phyloP scores from a whole-genome alignment of 192 early-diverging fungal genomes.

The Irineochytrium annulatum region DNA sequence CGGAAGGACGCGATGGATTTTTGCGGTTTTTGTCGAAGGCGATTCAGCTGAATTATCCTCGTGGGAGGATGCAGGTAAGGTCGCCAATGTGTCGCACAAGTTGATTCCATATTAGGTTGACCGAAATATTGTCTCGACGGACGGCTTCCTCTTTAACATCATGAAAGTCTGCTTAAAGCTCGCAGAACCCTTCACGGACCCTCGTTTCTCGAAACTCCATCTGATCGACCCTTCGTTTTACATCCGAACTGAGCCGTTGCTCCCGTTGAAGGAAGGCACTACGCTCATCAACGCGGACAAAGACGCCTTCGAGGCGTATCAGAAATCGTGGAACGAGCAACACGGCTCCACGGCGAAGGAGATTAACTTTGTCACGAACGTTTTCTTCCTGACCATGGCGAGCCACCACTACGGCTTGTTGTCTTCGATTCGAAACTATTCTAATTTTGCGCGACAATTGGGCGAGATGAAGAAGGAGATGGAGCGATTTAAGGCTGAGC shows the following conservation, averaged over 20 bases:
- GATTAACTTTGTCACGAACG: slow-evolving; percentile 84
- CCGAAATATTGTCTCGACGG: slow-evolving; percentile 62
- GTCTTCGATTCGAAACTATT: slow-evolving; percentile 64
- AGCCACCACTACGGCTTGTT: slow-evolving; percentile 79
- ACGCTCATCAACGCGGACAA: slow-evolving; percentile 71
- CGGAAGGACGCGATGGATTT: slow-evolving; percentile 52
- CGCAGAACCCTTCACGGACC: slow-evolving; percentile 83
- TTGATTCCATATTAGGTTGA: slow-evolving; percentile 49
- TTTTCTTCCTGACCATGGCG: slow-evolving; percentile 77
- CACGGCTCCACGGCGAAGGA: slow-evolving; percentile 8
- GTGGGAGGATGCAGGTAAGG: slow-evolving; percentile 69
- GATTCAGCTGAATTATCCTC: slow-evolving; percentile 61
- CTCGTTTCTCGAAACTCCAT: slow-evolving; percentile 64
- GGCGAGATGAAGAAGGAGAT: slow-evolving; percentile 68
- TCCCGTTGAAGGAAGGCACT: slow-evolving; percentile 69
- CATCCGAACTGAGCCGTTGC: slow-evolving; percentile 27
- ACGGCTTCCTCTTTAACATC: slow-evolving; percentile 84
- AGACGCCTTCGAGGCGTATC: slow-evolving; percentile 58
- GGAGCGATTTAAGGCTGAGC: slow-evolving; percentile 55
- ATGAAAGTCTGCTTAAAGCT: slow-evolving; percentile 61
- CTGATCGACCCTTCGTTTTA: slow-evolving; percentile 77
- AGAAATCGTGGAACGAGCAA: slow-evolving; percentile 19
- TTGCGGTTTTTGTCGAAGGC: slow-evolving; percentile 65
- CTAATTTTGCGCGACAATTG: slow-evolving; percentile 61
- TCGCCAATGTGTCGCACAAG: slow-evolving; percentile 1